A percentile compares a stretch with the other conserved stretches of the same genome.
Conservation (phyloP, 257 asterid species). For the Fraxinus pennsylvanica region DNA sequence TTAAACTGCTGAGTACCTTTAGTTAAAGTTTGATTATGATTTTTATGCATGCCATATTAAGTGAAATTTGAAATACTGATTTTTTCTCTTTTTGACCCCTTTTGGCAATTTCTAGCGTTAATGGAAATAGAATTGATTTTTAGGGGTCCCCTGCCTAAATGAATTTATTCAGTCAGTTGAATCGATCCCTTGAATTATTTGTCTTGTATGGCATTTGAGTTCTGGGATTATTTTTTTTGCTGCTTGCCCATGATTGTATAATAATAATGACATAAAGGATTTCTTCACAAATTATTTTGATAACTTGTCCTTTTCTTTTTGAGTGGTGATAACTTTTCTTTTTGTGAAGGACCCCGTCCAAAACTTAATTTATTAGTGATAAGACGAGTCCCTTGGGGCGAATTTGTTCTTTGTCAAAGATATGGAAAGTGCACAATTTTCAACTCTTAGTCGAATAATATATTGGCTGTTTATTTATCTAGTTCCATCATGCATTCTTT, state of each 20-base stretch:
- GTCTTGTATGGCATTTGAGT: not conserved
- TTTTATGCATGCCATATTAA: not conserved
- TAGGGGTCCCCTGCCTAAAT: not conserved
- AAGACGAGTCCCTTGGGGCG: not conserved
- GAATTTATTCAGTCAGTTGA: not conserved
- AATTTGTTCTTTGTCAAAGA: too few species aligned
- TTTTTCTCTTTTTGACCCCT: not conserved
- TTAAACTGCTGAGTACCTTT: conserved; percentile 4
- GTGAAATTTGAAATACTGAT: too few species aligned
- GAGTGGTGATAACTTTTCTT: not conserved
- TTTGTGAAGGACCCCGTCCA: too few species aligned
- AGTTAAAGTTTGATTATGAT: not conserved
- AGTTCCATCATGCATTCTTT: not conserved
- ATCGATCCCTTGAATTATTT: not conserved
- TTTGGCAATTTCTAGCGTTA: not conserved
- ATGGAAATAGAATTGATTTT: not conserved
- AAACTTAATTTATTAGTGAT: too few species aligned
- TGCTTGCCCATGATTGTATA: conserved; percentile 5
- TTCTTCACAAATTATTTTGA: too few species aligned
- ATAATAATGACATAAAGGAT: not conserved
- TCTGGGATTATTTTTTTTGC: not conserved
- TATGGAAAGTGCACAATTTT: not conserved
- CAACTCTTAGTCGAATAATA: not conserved
- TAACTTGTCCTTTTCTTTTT: not conserved
- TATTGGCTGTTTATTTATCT: not conserved